These are phyloP conservation scores for Colletotrichum sp. DNA, from an alignment of 2,329 filamentous ascomycete genomes.

Conservation along the genomic window DNA sequence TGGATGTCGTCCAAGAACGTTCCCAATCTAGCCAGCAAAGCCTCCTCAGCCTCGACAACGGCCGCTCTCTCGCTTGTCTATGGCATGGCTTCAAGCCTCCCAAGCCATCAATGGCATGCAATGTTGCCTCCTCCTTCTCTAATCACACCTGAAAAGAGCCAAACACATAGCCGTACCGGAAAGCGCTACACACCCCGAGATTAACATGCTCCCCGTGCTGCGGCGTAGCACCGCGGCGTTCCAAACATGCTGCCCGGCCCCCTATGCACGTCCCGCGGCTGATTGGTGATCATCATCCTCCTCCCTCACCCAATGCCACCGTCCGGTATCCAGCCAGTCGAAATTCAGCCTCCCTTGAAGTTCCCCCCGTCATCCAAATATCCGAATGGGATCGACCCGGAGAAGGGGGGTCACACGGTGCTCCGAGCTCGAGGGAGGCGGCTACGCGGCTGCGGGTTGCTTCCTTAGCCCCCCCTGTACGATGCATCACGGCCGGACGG, in stretches of 20 bases:
- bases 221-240: background rate
- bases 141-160: background rate
- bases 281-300: background rate
- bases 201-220: slow-evolving; percentile 10
- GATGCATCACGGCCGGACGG: background rate
- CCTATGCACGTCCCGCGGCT: slow-evolving; percentile 1
- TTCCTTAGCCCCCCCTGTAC: background rate
- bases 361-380: background rate
- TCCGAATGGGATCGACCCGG: background rate
- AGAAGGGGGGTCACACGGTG: background rate
- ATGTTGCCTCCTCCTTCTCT: background rate
- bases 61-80: background rate
- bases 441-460: background rate
- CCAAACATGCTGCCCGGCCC: background rate
- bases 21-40: background rate
- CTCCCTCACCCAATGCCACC: background rate
- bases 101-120: background rate
- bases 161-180: background rate
- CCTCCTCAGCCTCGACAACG: background rate
- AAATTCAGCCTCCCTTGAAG: background rate
- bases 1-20: background rate
- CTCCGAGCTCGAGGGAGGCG: slow-evolving; percentile 12
- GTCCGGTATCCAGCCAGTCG: background rate
- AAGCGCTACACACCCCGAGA: background rate
- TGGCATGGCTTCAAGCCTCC: background rate